Evolutionary conservation across 805 yeast genomes (phyloP).

Genomic region (Metschnikowia proteae): DNA sequence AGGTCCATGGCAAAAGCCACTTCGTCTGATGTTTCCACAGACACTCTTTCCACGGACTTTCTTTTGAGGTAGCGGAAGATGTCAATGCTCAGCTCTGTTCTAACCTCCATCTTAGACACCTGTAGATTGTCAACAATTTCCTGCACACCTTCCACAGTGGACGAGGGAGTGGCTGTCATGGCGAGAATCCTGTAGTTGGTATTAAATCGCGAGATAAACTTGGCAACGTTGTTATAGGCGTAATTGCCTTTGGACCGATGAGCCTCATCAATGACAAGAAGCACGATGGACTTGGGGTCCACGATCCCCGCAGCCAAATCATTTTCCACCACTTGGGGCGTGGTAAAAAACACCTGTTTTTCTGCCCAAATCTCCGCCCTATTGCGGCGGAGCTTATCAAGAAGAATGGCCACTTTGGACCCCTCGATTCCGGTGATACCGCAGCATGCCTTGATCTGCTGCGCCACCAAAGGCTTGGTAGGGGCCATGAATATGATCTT

Average conservation of each 20-base stretch:
- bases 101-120: conserved; percentile 74
- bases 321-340: conserved; percentile 95
- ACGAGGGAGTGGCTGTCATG: conserved; percentile 93
- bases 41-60: conserved; percentile 57
- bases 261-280: conserved; percentile 91
- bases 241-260: conserved; percentile 90
- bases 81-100: conserved; percentile 83
- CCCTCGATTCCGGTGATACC: conserved; percentile 81
- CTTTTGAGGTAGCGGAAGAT: conserved; percentile 72
- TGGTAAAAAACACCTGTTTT: conserved; percentile 82
- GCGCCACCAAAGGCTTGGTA: conserved; percentile 92
- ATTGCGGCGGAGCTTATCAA: conserved; percentile 54
- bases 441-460: conserved; percentile 90
- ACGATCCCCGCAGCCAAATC: conserved; percentile 73
- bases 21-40: conserved; percentile 51
- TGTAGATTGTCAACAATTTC: conserved; percentile 68
- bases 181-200: conserved; percentile 75
- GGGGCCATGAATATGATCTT: conserved; percentile 96
- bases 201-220: conserved; percentile 54
- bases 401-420: conserved; percentile 70
- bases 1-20: conserved; percentile 53
- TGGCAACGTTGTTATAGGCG: conserved; percentile 81
- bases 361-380: conserved; percentile 75
- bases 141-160: conserved; percentile 84
- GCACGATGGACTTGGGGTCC: conserved; percentile 69